A percentile compares a stretch with the other conserved stretches of the same genome.
phyloP scores from a whole-genome alignment of 2,329 filamentous ascomycete genomes.

The Trichoderma sp. region DNA sequence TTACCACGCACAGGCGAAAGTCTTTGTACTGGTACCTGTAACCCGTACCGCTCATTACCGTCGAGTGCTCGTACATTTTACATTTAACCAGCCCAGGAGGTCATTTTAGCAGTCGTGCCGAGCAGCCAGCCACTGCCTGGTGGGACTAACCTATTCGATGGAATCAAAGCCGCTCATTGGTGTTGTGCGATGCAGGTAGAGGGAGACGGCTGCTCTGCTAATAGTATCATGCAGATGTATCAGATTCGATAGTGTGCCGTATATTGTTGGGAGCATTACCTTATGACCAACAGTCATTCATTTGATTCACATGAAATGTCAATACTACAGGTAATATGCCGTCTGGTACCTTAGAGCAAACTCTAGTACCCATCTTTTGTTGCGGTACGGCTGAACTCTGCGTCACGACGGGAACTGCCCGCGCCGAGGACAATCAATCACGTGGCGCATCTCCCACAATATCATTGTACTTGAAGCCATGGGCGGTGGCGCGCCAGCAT shows the following conservation, averaged over 20 bases:
- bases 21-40: background rate
- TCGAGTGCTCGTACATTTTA: background rate
- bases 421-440: background rate
- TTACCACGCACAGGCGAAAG: background rate
- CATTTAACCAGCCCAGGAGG: background rate
- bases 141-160: background rate
- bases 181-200: background rate
- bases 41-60: background rate
- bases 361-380: background rate
- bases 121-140: background rate
- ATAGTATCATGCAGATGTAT: no score
- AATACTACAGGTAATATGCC: background rate
- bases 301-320: background rate
- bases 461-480: background rate
- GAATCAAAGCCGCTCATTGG: background rate
- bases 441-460: background rate
- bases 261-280: no score
- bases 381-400: background rate
- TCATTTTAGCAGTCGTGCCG: conserved; percentile 4
- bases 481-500: background rate
- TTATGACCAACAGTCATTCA: background rate
- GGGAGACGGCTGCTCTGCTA: background rate
- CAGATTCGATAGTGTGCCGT: no score
- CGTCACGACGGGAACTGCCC: background rate
- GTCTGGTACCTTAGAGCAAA: background rate